These are phyloP conservation scores for Backusella luteola DNA, from an alignment of 192 early-diverging fungal species.

Conservation along the genomic window DNA sequence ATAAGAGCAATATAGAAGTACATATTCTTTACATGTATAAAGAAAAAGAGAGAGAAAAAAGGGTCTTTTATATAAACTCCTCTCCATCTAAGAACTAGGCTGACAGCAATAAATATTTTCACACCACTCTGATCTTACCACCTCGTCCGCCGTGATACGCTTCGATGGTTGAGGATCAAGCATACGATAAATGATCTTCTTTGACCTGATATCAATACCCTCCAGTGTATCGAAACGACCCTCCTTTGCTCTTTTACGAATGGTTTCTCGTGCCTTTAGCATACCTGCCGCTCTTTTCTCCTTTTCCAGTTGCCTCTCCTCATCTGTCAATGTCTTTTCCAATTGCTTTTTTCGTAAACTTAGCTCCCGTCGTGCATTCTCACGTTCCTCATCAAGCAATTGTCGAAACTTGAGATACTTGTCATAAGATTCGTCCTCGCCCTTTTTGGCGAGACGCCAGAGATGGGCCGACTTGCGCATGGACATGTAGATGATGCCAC, in stretches of 20 bases:
- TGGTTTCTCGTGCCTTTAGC: conserved; percentile 26
- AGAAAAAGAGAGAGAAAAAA: neutral
- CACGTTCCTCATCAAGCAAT: conserved; percentile 30
- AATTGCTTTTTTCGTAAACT: conserved; percentile 5
- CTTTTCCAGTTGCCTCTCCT: neutral
- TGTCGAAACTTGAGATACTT: conserved; percentile 30
- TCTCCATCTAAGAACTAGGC: neutral
- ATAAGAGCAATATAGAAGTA: neutral
- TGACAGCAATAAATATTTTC: conserved; percentile 24
- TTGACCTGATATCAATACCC: conserved; percentile 33
- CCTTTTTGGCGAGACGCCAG: conserved; percentile 34
- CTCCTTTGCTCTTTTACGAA: conserved; percentile 27
- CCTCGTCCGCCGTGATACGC: conserved; percentile 19
- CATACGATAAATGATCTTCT: conserved; percentile 37
- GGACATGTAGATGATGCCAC: conserved; percentile 37
- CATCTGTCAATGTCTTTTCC: conserved; percentile 6
- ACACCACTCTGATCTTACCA: conserved; percentile 27
- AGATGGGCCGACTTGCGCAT: conserved; percentile 33
- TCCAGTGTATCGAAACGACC: conserved; percentile 33
- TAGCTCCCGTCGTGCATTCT: conserved; percentile 17
- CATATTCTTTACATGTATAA: neutral
- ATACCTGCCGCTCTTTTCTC: conserved; percentile 16
- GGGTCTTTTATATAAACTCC: neutral
- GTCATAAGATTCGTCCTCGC: conserved; percentile 31
- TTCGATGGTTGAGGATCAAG: conserved; percentile 27